Evolutionary conservation across 208 protist genomes (phyloP), one percentile per base, ranked within the genome.

Genomic region (Porcisia deanei): DNA sequence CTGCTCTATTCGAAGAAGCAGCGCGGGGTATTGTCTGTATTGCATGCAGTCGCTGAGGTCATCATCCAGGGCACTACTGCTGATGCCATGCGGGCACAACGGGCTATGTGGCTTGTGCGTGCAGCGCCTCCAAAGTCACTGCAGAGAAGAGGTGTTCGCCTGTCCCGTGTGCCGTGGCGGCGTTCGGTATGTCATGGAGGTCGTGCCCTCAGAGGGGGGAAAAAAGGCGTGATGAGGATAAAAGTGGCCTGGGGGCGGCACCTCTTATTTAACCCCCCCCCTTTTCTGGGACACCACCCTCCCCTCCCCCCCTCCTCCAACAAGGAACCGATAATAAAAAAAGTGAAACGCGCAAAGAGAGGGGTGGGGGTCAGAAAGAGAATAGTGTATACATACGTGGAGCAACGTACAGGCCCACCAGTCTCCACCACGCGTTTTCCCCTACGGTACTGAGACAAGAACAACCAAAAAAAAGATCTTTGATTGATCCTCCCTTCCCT

Each of bases 1-100:
- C 22, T 18, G 45, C 30, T 53, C 12, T 41, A 37, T 18, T 16
- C 25, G 20, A 20, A 63, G 41, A 1, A 77, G 22, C 39, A 71
- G 74, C n/a, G 37, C 30, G 0, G 73, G 61, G n/a, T 58, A 65
- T n/a, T 96, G 91, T 73, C 69, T 96, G 4, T 67, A 89, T 39
- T 96, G 91, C 64, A 60, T 77, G 14, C 67, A 84, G 53, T 57
- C 65, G 0, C 61, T 76, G n/a, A 80, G 80, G 45, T 76, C 74
- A 37, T 82, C 74, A 37, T 82, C 76, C 1, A 67, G 78, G 14
- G 63, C 47, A 12, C 47, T 81, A 20, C 59, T 92, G 41, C 70
- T 94, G 68, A 77, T 90, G 57, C 91, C 91, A n/a, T 96, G 91
- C 68, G 67, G 82, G 7, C 91, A 96, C 74, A 58, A 89, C 10